Conservation (phyloP, 106 monocot genomes). For the Dendrobium chrysotoxum region DNA sequence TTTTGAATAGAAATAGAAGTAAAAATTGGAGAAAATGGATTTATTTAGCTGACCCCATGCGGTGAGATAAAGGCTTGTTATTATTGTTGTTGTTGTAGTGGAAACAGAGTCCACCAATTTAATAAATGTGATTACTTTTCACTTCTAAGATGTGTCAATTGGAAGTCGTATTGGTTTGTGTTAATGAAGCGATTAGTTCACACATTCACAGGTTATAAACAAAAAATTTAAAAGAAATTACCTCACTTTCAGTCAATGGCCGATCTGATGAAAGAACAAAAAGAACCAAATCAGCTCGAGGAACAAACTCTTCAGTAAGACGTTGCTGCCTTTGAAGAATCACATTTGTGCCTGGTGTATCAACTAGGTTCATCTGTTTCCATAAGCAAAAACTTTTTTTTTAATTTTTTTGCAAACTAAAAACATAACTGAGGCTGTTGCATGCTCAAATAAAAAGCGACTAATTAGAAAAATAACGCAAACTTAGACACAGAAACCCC, state of each 20-base stretch:
- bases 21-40: too few relatives aligned
- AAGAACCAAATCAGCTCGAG: constrained; percentile 90
- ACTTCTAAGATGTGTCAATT: background rate
- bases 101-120: background rate
- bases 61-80: too few relatives aligned
- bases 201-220: background rate
- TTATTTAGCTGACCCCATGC: too few relatives aligned
- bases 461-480: background rate
- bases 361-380: constrained; percentile 96
- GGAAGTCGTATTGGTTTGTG: background rate
- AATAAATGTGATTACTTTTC: background rate
- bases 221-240: constrained; percentile 19
- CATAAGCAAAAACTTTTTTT: constrained; percentile 8
- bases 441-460: background rate
- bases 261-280: constrained; percentile 91
- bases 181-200: background rate
- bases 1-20: too few relatives aligned
- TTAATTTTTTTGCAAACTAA: background rate
- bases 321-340: constrained; percentile 97
- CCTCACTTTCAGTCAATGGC: constrained; percentile 98
- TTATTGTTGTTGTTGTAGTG: too few relatives aligned
- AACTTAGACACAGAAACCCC: background rate
- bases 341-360: constrained; percentile 99
- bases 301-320: constrained; percentile 95
- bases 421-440: background rate